Conservation (phyloP, 2,329 filamentous ascomycete species). For the Nothophoma quercina region DNA sequence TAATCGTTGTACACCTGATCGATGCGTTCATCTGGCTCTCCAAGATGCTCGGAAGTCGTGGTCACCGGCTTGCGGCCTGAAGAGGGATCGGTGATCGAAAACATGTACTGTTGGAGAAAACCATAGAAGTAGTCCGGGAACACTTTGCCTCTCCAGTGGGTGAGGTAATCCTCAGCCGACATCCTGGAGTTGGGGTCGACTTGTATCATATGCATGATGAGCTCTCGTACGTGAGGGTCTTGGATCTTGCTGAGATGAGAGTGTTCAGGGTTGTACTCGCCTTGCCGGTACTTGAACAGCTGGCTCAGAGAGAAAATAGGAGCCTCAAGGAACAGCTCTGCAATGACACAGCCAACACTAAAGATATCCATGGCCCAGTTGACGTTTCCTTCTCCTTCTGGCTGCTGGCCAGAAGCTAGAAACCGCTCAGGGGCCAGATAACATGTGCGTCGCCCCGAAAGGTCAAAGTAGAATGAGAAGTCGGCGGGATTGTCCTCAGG, state of each 20-base stretch:
- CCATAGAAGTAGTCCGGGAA: conserved; percentile 98
- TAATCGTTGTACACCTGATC: conserved; percentile 93
- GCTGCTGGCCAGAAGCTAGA: conserved; percentile 71
- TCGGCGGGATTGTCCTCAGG: conserved; percentile 97
- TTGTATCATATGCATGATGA: conserved; percentile 96
- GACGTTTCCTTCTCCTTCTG: conserved; percentile 68
- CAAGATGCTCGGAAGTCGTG: conserved; percentile 73
- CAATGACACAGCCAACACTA: conserved; percentile 94
- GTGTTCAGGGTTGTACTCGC: conserved; percentile 88
- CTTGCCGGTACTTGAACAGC: conserved; percentile 90
- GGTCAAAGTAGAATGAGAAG: conserved; percentile 98
- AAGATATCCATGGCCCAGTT: conserved; percentile 99
- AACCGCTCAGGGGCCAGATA: conserved; percentile 96
- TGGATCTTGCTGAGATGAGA: conserved; percentile 85
- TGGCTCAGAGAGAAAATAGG: conserved; percentile 98
- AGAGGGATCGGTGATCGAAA: conserved; percentile 88
- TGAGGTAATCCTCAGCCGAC: conserved; percentile 90
- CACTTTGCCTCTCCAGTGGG: conserved; percentile 89
- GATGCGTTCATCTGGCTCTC: conserved; percentile 91
- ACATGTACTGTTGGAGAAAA: conserved; percentile 98
- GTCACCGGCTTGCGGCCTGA: conserved; percentile 77
- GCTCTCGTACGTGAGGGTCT: conserved; percentile 83
- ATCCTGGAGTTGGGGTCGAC: conserved; percentile 90
- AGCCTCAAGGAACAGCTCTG: conserved; percentile 91
- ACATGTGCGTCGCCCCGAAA: conserved; percentile 87